These are phyloP conservation scores for Blastomyces percursus DNA, from an alignment of 2,329 filamentous ascomycete species.

Conservation along the genomic window DNA sequence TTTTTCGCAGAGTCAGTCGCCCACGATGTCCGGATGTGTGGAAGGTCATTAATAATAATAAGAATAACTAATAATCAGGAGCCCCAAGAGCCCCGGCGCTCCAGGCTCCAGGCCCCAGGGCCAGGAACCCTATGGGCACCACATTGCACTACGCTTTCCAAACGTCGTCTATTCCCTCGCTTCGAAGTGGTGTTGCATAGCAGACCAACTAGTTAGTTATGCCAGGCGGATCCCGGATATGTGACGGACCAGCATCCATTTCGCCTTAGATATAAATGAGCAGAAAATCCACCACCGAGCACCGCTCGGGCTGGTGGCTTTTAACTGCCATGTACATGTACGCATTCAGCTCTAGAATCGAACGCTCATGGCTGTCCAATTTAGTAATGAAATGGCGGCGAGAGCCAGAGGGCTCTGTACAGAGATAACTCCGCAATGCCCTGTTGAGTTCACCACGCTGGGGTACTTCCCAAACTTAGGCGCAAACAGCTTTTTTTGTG, in stretches of 20 bases:
- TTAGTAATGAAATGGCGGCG: background rate
- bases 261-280: background rate
- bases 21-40: background rate
- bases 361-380: background rate
- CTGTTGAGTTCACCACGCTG: conserved; percentile 40
- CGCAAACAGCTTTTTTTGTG: conserved; percentile 43
- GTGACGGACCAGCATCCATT: background rate
- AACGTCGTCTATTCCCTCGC: background rate
- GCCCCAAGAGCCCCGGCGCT: no score
- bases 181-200: background rate
- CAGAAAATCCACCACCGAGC: background rate
- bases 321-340: background rate
- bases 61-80: no score
- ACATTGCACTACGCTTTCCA: background rate
- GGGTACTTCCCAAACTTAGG: conserved; percentile 44
- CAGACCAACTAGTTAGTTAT: background rate
- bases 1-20: background rate
- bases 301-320: background rate
- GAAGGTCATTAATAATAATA: background rate
- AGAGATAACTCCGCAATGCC: conserved; percentile 23
- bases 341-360: background rate
- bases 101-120: no score
- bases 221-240: background rate
- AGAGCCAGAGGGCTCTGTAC: conserved; percentile 5
- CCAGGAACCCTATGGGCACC: background rate